A percentile compares a stretch with the other conserved stretches of the same genome.
Conservation (phyloP, 192 early-diverging fungal genomes). For the Phycomyces blakesleeanus region DNA sequence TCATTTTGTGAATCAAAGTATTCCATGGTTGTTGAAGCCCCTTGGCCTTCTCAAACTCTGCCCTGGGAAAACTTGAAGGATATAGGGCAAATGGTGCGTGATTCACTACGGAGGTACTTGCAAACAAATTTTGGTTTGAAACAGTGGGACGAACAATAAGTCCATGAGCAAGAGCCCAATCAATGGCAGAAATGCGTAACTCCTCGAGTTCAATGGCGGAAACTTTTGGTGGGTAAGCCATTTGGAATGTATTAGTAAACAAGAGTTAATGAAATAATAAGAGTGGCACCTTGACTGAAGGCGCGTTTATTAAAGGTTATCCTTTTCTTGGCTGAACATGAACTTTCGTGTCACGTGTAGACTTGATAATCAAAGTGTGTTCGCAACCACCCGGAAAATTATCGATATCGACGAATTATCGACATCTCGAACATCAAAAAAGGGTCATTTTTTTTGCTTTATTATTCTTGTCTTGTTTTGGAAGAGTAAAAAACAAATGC, state of each 20-base stretch:
- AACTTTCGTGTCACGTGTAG: no score
- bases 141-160: constrained; percentile 69
- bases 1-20: constrained; percentile 72
- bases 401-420: no score
- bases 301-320: not conserved
- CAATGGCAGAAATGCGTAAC: constrained; percentile 60
- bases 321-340: no score
- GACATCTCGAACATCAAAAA: no score
- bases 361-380: no score
- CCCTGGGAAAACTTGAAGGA: constrained; percentile 78
- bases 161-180: constrained; percentile 83
- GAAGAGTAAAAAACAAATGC: no score
- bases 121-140: constrained; percentile 15
- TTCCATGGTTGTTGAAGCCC: constrained; percentile 79
- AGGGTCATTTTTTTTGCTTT: no score
- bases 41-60: constrained; percentile 68
- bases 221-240: constrained; percentile 1
- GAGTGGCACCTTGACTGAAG: constrained; percentile 5
- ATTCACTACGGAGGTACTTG: constrained; percentile 46
- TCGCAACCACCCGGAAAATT: no score
- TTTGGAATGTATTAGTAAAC: no score
- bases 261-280: no score
- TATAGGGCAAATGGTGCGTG: constrained; percentile 86
- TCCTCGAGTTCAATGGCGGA: constrained; percentile 33
- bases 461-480: no score